phyloP scores from a whole-genome alignment of 139 green algal species.

The Microglena sp. region DNA sequence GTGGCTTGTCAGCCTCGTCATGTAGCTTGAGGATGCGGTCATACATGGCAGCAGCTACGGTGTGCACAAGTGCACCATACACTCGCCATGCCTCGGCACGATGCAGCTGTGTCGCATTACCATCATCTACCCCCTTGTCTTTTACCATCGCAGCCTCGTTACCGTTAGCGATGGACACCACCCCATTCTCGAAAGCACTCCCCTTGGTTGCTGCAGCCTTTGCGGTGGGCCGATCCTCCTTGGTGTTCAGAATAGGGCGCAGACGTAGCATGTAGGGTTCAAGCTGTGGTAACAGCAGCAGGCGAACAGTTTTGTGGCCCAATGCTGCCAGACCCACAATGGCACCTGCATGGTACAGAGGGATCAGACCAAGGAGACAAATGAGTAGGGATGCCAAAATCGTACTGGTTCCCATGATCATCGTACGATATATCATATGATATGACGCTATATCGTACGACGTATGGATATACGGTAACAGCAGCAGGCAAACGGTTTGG shows the following conservation, averaged over 20 bases:
- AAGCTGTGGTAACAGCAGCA: conserved; percentile 67
- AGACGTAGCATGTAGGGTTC: conserved; percentile 47
- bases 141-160: neutral
- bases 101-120: too few species aligned
- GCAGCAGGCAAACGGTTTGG: conserved; percentile 41
- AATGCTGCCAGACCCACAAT: conserved; percentile 54
- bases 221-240: neutral
- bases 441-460: too few species aligned
- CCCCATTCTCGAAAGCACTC: too few species aligned
- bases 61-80: conserved; percentile 33
- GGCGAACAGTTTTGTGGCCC: conserved; percentile 42
- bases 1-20: neutral
- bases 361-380: too few species aligned
- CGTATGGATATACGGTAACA: conserved; percentile 77
- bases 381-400: too few species aligned
- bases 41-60: conserved; percentile 23
- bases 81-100: conserved; percentile 25
- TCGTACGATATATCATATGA: too few species aligned
- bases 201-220: neutral
- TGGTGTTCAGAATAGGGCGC: conserved; percentile 12
- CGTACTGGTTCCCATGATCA: too few species aligned
- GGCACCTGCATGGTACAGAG: conserved; percentile 26
- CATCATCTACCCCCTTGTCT: conserved; percentile 2
- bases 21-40: conserved; percentile 13
- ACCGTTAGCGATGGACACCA: too few species aligned